Evolutionary conservation across 78 protist species (phyloP), one percentile per base, ranked within the genome.

Genomic region (Dictyostelium capitatum): DNA sequence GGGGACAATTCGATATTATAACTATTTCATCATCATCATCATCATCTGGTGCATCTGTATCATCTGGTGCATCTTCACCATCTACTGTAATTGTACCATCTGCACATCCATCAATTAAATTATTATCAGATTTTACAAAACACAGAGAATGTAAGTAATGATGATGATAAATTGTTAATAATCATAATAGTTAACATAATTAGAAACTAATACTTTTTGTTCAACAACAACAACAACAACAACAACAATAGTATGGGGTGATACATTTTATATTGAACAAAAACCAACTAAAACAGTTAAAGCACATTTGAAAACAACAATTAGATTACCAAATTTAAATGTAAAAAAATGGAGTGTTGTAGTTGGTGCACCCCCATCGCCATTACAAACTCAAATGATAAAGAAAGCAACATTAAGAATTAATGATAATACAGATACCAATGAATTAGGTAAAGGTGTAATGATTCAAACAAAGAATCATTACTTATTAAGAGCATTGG

Each of bases 311-410:
- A 64, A 17, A n/a, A 41, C n/a, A 4, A 80, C 47, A 14, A 32
- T 54, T 28, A 87, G 80, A 51, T 30, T 87, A 28, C 93, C 93
- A 54, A 74, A 87, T 65, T 32, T 87, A 53, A 47, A 77, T 6
- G 93, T 87, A 14, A 41, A 56, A 19, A 56, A 43, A 62, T 87
- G 93, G 93, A 43, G 82, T 51, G 65, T 87, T 2, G 14, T 87
- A 0, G 32, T 53, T n/a, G 23, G 69, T 50, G 93, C 93, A 23
- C 93, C 93, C 77, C 93, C 93, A 6, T 59, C 84, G 50, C 92
- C 92, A 46, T n/a, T 87, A 37, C 93, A 53, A 43, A 70, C 59
- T 32, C 93, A 87, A 77, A 51, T 57, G 50, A 78, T 87, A 10
- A 87, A 59, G 72, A 23, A 47, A 11, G 83, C 93, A 5, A 1